Evolutionary conservation across 106 monocot genomes (phyloP).

Genomic region (Posidonia australis): DNA sequence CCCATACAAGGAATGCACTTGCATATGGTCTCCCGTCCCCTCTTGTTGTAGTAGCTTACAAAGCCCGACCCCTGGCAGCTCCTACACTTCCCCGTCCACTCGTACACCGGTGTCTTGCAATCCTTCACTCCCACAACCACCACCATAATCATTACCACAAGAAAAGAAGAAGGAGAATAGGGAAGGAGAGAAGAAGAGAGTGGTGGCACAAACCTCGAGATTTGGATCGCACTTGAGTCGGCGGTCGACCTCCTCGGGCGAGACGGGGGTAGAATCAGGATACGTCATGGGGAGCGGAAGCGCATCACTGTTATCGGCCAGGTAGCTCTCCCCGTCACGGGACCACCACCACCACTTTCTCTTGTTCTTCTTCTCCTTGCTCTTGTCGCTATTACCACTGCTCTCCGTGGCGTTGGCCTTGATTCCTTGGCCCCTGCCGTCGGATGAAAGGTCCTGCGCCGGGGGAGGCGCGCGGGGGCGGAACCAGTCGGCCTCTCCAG

Average conservation of each 20-base stretch:
- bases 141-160: neutral
- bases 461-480: conserved; percentile 8
- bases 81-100: conserved; percentile 89
- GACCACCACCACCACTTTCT: conserved; percentile 92
- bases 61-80: conserved; percentile 85
- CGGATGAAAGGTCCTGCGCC: neutral
- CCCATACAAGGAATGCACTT: conserved; percentile 92
- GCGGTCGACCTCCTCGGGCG: conserved; percentile 51
- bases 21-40: conserved; percentile 73
- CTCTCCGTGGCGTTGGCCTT: conserved; percentile 38
- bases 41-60: conserved; percentile 70
- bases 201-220: conserved; percentile 32
- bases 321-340: conserved; percentile 57
- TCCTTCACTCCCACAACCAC: conserved; percentile 1
- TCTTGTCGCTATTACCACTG: neutral
- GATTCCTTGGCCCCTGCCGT: conserved; percentile 9
- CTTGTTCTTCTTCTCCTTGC: conserved; percentile 35
- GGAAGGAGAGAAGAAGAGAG: neutral
- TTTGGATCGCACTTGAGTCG: conserved; percentile 54
- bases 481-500: conserved; percentile 38
- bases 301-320: conserved; percentile 46
- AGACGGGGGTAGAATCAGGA: conserved; percentile 36
- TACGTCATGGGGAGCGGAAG: conserved; percentile 70
- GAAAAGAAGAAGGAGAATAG: neutral
- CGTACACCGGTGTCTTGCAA: conserved; percentile 49